phyloP scores from a whole-genome alignment of 176 grass and related monocot species.

The Hsuehochloa calcarea region DNA sequence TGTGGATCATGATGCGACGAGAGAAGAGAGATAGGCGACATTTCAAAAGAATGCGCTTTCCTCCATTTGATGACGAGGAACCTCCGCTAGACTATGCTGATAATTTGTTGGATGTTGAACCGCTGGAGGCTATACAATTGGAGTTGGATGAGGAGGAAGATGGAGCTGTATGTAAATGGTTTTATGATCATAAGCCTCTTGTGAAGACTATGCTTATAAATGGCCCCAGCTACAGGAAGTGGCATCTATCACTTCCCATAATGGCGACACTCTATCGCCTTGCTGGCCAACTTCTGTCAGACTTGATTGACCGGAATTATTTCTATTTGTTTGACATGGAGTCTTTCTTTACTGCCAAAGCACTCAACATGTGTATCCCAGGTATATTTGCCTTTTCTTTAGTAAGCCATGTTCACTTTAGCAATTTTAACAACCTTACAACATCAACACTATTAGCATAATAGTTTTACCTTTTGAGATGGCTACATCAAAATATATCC shows the following conservation, averaged over 20 bases:
- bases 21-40: slow-evolving; percentile 94
- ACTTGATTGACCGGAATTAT: slow-evolving; percentile 89
- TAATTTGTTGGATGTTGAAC: slow-evolving; percentile 96
- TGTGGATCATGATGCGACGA: slow-evolving; percentile 99
- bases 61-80: slow-evolving; percentile 98
- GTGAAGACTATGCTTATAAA: slow-evolving; percentile 96
- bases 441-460: background rate
- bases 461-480: background rate
- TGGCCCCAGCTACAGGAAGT: slow-evolving; percentile 91
- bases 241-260: slow-evolving; percentile 94
- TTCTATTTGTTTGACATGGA: slow-evolving; percentile 98
- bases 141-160: slow-evolving; percentile 94
- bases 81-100: slow-evolving; percentile 97
- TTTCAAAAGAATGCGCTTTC: slow-evolving; percentile 99
- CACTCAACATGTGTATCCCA: slow-evolving; percentile 98
- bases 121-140: slow-evolving; percentile 89
- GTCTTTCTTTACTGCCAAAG: slow-evolving; percentile 97
- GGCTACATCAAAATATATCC: background rate
- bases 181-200: slow-evolving; percentile 98
- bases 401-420: background rate
- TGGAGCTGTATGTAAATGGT: slow-evolving; percentile 90
- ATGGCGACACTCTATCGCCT: slow-evolving; percentile 97
- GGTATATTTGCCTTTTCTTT: slow-evolving; percentile 37
- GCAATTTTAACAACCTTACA: background rate
- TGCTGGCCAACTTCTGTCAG: slow-evolving; percentile 89